Evolutionary conservation across 345 rosid genomes (phyloP), one percentile per base, ranked within the genome.

Genomic region (Aquilaria sinensis): DNA sequence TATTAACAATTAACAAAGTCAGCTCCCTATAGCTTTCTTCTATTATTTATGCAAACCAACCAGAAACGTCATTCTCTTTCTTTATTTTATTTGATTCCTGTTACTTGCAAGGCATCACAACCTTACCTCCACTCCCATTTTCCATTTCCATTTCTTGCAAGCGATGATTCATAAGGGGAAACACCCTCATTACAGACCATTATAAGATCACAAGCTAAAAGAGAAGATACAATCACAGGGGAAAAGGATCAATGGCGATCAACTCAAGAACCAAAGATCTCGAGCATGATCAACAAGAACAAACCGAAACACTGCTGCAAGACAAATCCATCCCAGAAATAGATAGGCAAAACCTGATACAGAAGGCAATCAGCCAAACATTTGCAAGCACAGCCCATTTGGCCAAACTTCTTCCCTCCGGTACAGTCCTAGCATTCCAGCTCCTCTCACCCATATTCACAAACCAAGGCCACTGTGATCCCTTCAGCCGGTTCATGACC

Each of bases 351-450:
- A 86, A 51, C 66, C 57, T 75, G 74, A 64, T 88, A 58, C 99
- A 90, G 70, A 83, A 64, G 54, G 96, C 97, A 51, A 87, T 90
- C 7, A 74, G 85, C 53, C 91, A 94, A 75, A 88, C 97, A 10
- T 90, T 94, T 62, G 72, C 76, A 63, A 91, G 96, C 87, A 85
- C 96, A 1, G 92, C 97, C 15, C 84, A 94, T 69, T 64, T 94
- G 66, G 96, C 99, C 45, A 90, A 90, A 53, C 88, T 90, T 51
- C 75, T 94, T 54, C 99, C 97, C 1, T 90, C 99, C 1, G 97
- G 97, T 62, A 77, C 99, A 0, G 96, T 90, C 66, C 96, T 94
- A 4, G 87, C 97, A 31, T 94, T 94, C 81, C 97, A 94, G 33
- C 81, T 90, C 53, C 75, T 94, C 14, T 70, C 93, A 0, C 99